Evolutionary conservation across 176 grass and related monocot species (phyloP).

Genomic region (Aegilops speltoides): DNA sequence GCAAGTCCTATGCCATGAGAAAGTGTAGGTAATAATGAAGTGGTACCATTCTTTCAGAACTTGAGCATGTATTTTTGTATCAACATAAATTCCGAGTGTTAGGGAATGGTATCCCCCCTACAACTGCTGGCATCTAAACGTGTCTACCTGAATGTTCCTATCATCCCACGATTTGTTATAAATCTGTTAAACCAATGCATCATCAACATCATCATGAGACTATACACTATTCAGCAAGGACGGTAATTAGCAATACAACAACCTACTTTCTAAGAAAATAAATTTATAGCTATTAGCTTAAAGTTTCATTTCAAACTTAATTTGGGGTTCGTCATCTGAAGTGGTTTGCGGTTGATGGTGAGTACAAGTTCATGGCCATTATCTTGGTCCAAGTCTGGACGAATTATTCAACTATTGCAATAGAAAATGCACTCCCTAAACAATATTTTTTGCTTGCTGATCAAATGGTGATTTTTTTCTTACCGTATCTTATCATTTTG

Average conservation of each 20-base stretch:
- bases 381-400: too few relatives aligned
- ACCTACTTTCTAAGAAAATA: not conserved
- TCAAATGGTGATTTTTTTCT: too few relatives aligned
- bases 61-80: too few relatives aligned
- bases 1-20: too few relatives aligned
- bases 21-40: too few relatives aligned
- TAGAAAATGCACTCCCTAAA: too few relatives aligned
- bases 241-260: constrained; percentile 44
- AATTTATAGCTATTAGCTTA: constrained; percentile 22
- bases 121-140: not conserved
- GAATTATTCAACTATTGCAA: too few relatives aligned
- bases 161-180: constrained; percentile 35
- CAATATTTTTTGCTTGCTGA: too few relatives aligned
- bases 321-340: constrained; percentile 34
- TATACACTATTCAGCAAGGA: constrained; percentile 79
- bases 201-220: constrained; percentile 73
- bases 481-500: too few relatives aligned
- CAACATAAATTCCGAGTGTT: not conserved
- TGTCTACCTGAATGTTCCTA: not conserved
- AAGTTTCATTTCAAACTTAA: constrained; percentile 27
- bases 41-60: too few relatives aligned
- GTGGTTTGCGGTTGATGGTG: too few relatives aligned
- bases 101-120: not conserved
- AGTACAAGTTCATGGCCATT: too few relatives aligned
- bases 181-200: constrained; percentile 68